phyloP scores from a whole-genome alignment of 805 yeast genomes.

The Candida cerambycidarum region DNA sequence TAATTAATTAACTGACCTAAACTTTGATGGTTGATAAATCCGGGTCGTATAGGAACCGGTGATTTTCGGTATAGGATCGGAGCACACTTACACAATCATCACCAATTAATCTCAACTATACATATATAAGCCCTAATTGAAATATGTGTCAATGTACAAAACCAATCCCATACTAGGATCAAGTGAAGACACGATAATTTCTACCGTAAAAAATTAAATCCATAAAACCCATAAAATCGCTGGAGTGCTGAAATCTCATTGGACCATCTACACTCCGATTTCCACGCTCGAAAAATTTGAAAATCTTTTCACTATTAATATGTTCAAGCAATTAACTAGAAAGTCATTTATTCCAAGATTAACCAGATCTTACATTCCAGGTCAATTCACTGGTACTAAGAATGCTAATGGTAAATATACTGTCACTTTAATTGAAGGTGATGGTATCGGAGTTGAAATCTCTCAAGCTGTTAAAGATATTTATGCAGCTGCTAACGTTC shows the following conservation, averaged over 20 bases:
- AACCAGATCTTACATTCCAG: conserved; percentile 53
- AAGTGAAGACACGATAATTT: too few species aligned
- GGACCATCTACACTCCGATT: conserved; percentile 9
- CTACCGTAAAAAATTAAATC: too few species aligned
- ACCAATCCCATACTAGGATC: too few species aligned
- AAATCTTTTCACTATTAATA: conserved; percentile 14
- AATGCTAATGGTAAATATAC: conserved; percentile 80
- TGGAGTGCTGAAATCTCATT: conserved; percentile 6
- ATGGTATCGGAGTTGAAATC: conserved; percentile 93
- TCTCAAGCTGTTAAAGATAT: conserved; percentile 91
- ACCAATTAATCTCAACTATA: too few species aligned
- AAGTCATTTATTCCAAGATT: conserved; percentile 29
- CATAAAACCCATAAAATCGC: neutral
- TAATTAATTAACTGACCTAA: too few species aligned
- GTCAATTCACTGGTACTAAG: conserved; percentile 63
- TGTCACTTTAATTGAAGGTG: conserved; percentile 96
- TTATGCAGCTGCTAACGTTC: conserved; percentile 91
- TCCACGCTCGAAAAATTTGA: conserved; percentile 8
- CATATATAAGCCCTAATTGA: too few species aligned
- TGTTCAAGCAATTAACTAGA: conserved; percentile 37
- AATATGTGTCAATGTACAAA: too few species aligned
- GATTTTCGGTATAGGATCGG: too few species aligned
- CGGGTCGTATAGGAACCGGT: too few species aligned
- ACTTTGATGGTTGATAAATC: too few species aligned
- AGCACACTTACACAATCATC: neutral